Evolutionary conservation across 805 yeast species (phyloP), one percentile per base, ranked within the genome.

Genomic region (Saccharomycodes ludwigii): DNA sequence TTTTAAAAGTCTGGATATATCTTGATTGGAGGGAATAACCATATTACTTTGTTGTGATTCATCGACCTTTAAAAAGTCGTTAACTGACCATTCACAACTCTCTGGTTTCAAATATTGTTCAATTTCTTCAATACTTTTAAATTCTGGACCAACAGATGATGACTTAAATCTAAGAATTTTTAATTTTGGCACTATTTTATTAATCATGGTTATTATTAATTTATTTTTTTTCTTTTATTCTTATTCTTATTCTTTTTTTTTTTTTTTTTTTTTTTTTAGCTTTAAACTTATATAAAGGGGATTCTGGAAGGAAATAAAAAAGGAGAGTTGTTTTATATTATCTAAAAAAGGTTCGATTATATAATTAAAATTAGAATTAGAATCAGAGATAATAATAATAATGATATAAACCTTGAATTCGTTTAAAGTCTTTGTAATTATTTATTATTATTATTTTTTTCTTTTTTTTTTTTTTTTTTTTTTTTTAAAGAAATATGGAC

Each of bases 1-100:
- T 24, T 58, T 56, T 20, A 69, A 42, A 29, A 73, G 43, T 25
- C 58, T 66, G 17, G 35, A 26, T 4, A 49, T 41, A 1, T 33
- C 31, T n/a, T 38, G 40, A 12, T 24, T 30, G 13, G 39, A 29
- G 8, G 41, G 41, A 6, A 30, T 20, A 27, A 17, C 20, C 30
- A 15, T 5, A n/a, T 39, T 34, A 8, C 46, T 33, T 3, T 39
- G 6, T 35, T 29, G 4, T n/a, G 38, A 33, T 2, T 35, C 33
- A 4, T 40, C 22, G 3, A 41, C 34, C 4, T 37, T 26, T 13
- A 52, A 17, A 19, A 42, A 29, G 30, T 49, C 46, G 18, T 36
- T 35, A 3, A 53, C 40, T 3, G 53, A 45, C 61, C 59, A 41
- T 12, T 18, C 3, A 16, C 4, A n/a, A 4, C 35, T 32, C 13